Evolutionary conservation across 2,329 filamentous ascomycete species (phyloP).

Genomic region (Pseudophaeomoniella oleicola): DNA sequence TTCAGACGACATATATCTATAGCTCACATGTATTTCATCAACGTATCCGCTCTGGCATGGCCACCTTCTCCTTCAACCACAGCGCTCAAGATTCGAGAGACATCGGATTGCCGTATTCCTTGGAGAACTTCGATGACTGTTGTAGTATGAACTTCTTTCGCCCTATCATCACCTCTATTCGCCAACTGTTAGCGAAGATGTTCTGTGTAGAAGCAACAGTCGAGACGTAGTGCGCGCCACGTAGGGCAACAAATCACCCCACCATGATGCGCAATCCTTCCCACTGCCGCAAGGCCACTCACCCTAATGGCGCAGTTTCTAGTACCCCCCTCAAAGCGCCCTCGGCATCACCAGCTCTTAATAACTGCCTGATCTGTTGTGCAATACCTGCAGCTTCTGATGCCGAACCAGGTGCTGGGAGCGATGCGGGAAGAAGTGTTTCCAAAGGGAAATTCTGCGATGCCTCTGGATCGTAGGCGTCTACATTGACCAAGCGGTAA

Average conservation of each 20-base stretch:
- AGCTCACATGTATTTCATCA: constrained; percentile 87
- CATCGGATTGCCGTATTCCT: constrained; percentile 90
- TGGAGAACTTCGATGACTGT: constrained; percentile 88
- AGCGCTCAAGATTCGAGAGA: constrained; percentile 72
- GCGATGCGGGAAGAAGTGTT: constrained; percentile 61
- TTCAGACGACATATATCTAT: neutral
- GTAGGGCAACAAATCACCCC: neutral
- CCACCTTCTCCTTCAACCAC: constrained; percentile 70
- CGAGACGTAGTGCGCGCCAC: no score
- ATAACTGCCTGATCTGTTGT: constrained; percentile 71
- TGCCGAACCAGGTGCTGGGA: constrained; percentile 55
- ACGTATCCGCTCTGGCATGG: constrained; percentile 70
- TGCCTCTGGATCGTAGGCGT: constrained; percentile 79
- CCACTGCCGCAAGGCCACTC: constrained; percentile 35
- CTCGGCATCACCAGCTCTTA: constrained; percentile 74
- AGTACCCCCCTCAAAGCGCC: constrained; percentile 72
- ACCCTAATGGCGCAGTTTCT: constrained; percentile 64
- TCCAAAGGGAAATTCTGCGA: constrained; percentile 80
- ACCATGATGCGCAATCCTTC: constrained; percentile 25
- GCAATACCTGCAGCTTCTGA: constrained; percentile 64
- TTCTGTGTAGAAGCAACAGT: no score
- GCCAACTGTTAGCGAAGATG: neutral
- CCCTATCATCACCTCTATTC: constrained; percentile 26
- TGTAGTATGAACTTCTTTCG: constrained; percentile 72
- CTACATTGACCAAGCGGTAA: constrained; percentile 86